A percentile compares a stretch with the other conserved stretches of the same genome.
phyloP scores from a whole-genome alignment of 2,329 filamentous ascomycete species.

The Neofusicoccum kwambonambiense region DNA sequence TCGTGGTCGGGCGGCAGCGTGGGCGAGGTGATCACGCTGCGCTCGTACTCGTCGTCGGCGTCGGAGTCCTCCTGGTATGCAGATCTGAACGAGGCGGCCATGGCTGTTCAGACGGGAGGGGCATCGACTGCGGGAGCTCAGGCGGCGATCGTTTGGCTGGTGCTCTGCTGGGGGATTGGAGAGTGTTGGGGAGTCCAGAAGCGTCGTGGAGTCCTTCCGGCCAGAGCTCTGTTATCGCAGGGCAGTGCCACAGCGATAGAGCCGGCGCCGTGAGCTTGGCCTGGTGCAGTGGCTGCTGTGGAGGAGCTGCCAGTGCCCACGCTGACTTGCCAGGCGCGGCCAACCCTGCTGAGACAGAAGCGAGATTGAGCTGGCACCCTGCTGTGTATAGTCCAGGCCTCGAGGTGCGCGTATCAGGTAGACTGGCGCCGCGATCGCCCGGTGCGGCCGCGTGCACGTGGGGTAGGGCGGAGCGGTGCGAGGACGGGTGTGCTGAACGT shows the following conservation, averaged over 20 bases:
- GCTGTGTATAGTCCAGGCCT: constrained; percentile 13
- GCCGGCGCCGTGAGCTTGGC: constrained; percentile 12
- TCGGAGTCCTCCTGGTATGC: constrained; percentile 75
- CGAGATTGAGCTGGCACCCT: constrained; percentile 19
- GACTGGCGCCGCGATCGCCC: constrained; percentile 11
- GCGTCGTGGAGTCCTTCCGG: background rate
- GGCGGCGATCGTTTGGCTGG: background rate
- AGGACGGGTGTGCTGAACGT: background rate
- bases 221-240: constrained; percentile 11
- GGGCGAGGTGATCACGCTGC: constrained; percentile 67
- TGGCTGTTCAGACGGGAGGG: constrained; percentile 12
- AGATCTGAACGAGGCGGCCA: constrained; percentile 34
- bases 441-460: constrained; percentile 12
- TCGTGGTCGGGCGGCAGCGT: constrained; percentile 66
- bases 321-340: constrained; percentile 6
- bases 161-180: background rate
- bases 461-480: constrained; percentile 14
- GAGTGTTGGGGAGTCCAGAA: background rate
- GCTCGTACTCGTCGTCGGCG: constrained; percentile 81
- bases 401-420: constrained; percentile 8
- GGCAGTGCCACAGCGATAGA: constrained; percentile 14
- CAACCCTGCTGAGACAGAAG: constrained; percentile 21
- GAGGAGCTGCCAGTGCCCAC: constrained; percentile 10
- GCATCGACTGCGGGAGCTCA: constrained; percentile 17
- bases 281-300: constrained; percentile 9